Evolutionary conservation across 2,329 filamentous ascomycete genomes (phyloP).

Genomic region (Fusarium guadeloupense): DNA sequence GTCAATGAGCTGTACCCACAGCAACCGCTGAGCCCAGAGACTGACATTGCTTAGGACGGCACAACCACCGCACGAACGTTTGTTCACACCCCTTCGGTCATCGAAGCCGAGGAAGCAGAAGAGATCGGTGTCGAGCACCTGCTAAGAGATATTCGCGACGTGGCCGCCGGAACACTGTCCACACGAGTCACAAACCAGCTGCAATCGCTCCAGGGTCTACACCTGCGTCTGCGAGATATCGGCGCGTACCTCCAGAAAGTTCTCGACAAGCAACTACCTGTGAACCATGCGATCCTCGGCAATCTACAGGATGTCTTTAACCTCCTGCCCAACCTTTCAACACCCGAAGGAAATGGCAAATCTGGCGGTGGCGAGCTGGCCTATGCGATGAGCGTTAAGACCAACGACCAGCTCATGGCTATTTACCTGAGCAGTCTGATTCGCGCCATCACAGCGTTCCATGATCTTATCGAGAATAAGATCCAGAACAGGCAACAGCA

Average conservation of each 20-base stretch:
- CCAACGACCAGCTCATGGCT: slow-evolving; percentile 97
- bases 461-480: slow-evolving; percentile 99
- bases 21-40: not conserved
- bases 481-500: slow-evolving; percentile 98
- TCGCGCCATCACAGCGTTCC: slow-evolving; percentile 97
- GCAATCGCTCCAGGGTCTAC: slow-evolving; percentile 94
- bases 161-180: slow-evolving; percentile 94
- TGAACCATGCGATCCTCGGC: slow-evolving; percentile 96
- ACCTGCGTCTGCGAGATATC: slow-evolving; percentile 93
- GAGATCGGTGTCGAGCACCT: slow-evolving; percentile 99
- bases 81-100: slow-evolving; percentile 96
- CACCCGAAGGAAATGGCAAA: slow-evolving; percentile 74
- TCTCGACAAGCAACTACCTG: slow-evolving; percentile 87
- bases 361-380: slow-evolving; percentile 82
- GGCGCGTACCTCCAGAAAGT: slow-evolving; percentile 96
- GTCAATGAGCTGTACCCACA: slow-evolving; percentile 45
- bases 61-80: slow-evolving; percentile 97
- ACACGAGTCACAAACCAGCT: slow-evolving; percentile 97
- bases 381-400: slow-evolving; percentile 98
- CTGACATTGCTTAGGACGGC: slow-evolving; percentile 74
- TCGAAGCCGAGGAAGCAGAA: slow-evolving; percentile 98
- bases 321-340: slow-evolving; percentile 93
- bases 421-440: slow-evolving; percentile 96
- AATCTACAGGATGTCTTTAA: slow-evolving; percentile 99
- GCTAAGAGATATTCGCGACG: slow-evolving; percentile 96